These are phyloP conservation scores for Bipolaris victoriae DNA, from an alignment of 2,329 filamentous ascomycete species.

Conservation along the genomic window DNA sequence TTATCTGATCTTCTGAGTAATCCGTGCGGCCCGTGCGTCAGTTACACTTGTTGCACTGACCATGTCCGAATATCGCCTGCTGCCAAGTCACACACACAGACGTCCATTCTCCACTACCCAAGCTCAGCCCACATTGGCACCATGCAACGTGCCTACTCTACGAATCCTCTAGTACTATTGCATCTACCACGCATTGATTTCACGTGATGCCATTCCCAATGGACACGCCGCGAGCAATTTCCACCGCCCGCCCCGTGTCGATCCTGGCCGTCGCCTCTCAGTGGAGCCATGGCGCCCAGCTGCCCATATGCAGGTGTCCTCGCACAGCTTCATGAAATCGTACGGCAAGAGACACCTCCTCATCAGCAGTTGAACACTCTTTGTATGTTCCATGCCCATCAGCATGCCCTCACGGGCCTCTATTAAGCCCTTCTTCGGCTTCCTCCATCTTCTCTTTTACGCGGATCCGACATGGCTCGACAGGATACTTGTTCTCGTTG, in stretches of 20 bases:
- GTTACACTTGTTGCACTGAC: slow-evolving; percentile 10
- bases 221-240: slow-evolving; percentile 15
- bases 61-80: slow-evolving; percentile 6
- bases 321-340: slow-evolving; percentile 29
- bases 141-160: slow-evolving; percentile 1
- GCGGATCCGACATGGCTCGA: slow-evolving; percentile 48
- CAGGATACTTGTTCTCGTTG: slow-evolving; percentile 45
- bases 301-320: slow-evolving; percentile 22
- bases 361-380: slow-evolving; percentile 18
- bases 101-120: slow-evolving; percentile 16
- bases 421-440: slow-evolving; percentile 41
- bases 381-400: slow-evolving; percentile 33
- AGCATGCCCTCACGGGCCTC: slow-evolving; percentile 36
- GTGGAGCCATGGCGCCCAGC: slow-evolving; percentile 27
- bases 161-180: not conserved
- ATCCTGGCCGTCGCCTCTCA: slow-evolving; percentile 32
- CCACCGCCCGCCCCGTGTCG: slow-evolving; percentile 27
- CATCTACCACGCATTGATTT: slow-evolving; percentile 7
- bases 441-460: slow-evolving; percentile 45
- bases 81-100: slow-evolving; percentile 17
- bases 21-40: slow-evolving; percentile 9
- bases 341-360: slow-evolving; percentile 19
- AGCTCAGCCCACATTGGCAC: slow-evolving; percentile 16
- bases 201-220: slow-evolving; percentile 26
- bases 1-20: slow-evolving; percentile 43